Evolutionary conservation across 2,329 filamentous ascomycete species (phyloP), one percentile per base, ranked within the genome.

Genomic region (Aspergillus hiratsukae): DNA sequence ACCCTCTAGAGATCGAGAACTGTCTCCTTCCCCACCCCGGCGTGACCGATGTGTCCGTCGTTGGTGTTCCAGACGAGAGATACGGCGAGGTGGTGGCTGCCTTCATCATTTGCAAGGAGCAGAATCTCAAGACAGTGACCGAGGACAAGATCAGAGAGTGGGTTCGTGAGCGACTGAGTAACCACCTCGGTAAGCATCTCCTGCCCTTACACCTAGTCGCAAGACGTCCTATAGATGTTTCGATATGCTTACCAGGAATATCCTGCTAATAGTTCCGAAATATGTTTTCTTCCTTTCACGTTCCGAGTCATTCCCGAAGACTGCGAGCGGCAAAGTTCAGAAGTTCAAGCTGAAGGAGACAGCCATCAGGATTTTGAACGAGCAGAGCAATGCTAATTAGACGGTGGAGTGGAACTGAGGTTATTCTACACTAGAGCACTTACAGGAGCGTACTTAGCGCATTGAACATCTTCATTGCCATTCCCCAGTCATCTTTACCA

Each of bases 281-380:
- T 85, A 93, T 69, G 83, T 97, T n/a, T 96, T 96, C 70, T 96
- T 89, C 83, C 80, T 89, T 9, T 48, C 56, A 3, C 64, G 67
- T 5, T 62, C 64, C 0, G 81, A 87, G 0, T 83, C 86, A n/a
- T 95, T 90, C 70, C 93, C 93, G 21, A 97, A 96, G 82, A 99
- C 94, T 37, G 89, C 91, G 5, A 96, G 91, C 71, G 93, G 93
- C 25, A 99, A 99, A 83, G 92, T 97, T 55, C 91, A 96, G 77
- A 97, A 97, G 77, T 97, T 89, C 71, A 93, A 88, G 77, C 72
- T 97, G 66, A 83, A 84, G 67, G 88, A 91, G 17, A 77, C 81
- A 66, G 92, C 84, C 0, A 68, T 82, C 41, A 64, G 76, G 61
- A 61, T 83, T 53, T 59, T 85, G 49, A 72, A 69, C 31, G 71